Evolutionary conservation across 2,329 filamentous ascomycete species (phyloP), one percentile per base, ranked within the genome.

Genomic region (Beauveria bassiana): DNA sequence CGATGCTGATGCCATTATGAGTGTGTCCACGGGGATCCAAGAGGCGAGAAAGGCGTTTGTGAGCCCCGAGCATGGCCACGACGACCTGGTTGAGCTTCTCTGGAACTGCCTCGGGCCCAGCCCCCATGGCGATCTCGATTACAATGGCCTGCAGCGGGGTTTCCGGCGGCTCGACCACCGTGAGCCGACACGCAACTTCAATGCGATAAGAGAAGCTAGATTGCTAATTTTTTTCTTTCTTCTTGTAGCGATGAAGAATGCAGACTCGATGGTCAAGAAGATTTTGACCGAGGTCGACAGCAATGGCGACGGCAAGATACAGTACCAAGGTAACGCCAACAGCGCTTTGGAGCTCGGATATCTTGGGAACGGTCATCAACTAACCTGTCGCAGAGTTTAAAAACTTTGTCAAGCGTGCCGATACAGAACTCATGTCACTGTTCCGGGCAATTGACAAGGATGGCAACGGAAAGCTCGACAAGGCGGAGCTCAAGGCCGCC

Each of bases 121-220:
- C 66, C 81, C 82, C 63, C 86, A 88, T 68, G 91, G 91, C 63
- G 87, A 91, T 73, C 81, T 99, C 68, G 93, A 98, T 75, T 79
- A 96, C 66, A 86, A 88, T 73, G 92, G 86, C 38, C 78, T 99
- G 68, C 89, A 93, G 77, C 90, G 86, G 76, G 95, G 93, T 4
- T 77, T 99, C 71, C 86, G 81, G 73, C 90, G 87, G 75, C 91
- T 98, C 70, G 93, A 98, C 74, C 95, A 99, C 74, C 95, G 92
- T 96, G 71, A 76, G 79, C 69, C 46, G n/a, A 45, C 14, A 40
- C 20, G 24, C 58, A 46, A 46, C n/a, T 20, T 14, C 38, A 20
- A 43, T 31, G 24, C n/a, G 45, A 31, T 22, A n/a, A 20, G 5
- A 31, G 24, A 16, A 31, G 12, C 1, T 8, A 40, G 14, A 55